Percentiles rank a stretch among this genome's conserved stretches.
phyloP scores from a whole-genome alignment of 78 protist genomes.

The Anaeramoeba flamelloides region DNA sequence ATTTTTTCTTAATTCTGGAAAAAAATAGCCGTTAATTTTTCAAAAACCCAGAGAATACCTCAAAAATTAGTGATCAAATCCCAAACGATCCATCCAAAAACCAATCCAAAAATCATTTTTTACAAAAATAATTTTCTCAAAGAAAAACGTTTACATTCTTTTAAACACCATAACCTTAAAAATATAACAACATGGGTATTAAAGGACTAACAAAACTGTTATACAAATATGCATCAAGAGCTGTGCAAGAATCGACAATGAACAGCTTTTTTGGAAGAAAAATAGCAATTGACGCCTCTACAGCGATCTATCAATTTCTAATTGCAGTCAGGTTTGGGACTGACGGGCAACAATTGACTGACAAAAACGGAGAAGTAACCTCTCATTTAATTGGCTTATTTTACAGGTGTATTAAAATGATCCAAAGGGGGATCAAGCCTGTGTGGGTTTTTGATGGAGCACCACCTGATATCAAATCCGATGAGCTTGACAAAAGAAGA shows the following conservation, averaged over 20 bases:
- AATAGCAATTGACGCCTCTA: conserved; percentile 8
- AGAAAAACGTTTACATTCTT: no score
- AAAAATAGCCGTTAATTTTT: no score
- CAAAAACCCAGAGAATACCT: no score
- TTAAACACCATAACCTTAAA: no score
- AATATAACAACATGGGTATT: no score
- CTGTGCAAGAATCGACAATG: conserved; percentile 43
- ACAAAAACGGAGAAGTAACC: conserved; percentile 5
- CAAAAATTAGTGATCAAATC: no score
- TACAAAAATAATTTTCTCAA: no score
- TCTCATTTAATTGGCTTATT: conserved; percentile 67
- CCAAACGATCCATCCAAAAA: no score
- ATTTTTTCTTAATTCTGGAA: no score
- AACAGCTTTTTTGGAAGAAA: conserved; percentile 46
- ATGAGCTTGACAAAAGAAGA: conserved; percentile 70
- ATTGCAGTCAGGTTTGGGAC: neutral
- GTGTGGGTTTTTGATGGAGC: conserved; percentile 94
- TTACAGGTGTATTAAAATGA: conserved; percentile 79
- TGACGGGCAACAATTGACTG: neutral
- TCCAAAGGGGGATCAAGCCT: conserved; percentile 85
- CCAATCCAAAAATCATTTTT: no score
- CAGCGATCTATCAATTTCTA: neutral
- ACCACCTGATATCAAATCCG: conserved; percentile 79
- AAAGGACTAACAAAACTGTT: conserved; percentile 61
- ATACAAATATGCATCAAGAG: conserved; percentile 54